Percentiles rank a stretch among this genome's conserved stretches.
These are phyloP conservation scores for Schwanniomyces yamadae DNA, from an alignment of 805 yeast genomes.

Conservation along the genomic window DNA sequence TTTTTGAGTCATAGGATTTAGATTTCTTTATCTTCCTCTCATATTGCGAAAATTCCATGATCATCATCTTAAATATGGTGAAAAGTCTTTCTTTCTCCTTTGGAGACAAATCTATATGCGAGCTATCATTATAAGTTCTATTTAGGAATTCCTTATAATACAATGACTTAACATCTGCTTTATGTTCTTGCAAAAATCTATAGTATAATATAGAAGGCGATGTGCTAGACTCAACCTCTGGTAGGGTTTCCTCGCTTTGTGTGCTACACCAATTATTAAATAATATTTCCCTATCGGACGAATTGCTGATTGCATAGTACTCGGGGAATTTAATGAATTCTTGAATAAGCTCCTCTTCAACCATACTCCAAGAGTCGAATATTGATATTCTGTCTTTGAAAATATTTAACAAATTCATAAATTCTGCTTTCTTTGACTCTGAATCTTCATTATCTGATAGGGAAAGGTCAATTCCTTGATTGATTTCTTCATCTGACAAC, in stretches of 20 bases:
- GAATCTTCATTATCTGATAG: constrained; percentile 6
- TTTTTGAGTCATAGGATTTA: constrained; percentile 8
- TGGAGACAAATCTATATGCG: constrained; percentile 12
- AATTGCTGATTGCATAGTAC: constrained; percentile 23
- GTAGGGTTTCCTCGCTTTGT: constrained; percentile 5
- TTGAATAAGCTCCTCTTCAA: constrained; percentile 34
- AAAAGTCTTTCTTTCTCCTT: constrained; percentile 23
- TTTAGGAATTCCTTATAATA: constrained; percentile 28
- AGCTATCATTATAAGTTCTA: constrained; percentile 13
- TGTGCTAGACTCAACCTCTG: constrained; percentile 1
- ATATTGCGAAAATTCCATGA: constrained; percentile 26
- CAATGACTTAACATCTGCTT: constrained; percentile 25
- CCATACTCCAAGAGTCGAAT: constrained; percentile 38
- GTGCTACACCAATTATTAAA: constrained; percentile 26
- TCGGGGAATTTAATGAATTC: constrained; percentile 28
- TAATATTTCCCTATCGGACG: constrained; percentile 17
- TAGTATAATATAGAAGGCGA: constrained; percentile 18
- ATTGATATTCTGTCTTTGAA: constrained; percentile 24
- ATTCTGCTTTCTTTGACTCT: constrained; percentile 13
- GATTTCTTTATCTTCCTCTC: constrained; percentile 25
- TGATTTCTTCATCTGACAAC: constrained; percentile 3
- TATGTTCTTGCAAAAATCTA: constrained; percentile 27
- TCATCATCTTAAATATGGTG: constrained; percentile 25
- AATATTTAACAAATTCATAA: constrained; percentile 24
- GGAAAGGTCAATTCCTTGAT: constrained; percentile 9